Conservation (phyloP, 139 green algal genomes). For the Asterochloris erici region DNA sequence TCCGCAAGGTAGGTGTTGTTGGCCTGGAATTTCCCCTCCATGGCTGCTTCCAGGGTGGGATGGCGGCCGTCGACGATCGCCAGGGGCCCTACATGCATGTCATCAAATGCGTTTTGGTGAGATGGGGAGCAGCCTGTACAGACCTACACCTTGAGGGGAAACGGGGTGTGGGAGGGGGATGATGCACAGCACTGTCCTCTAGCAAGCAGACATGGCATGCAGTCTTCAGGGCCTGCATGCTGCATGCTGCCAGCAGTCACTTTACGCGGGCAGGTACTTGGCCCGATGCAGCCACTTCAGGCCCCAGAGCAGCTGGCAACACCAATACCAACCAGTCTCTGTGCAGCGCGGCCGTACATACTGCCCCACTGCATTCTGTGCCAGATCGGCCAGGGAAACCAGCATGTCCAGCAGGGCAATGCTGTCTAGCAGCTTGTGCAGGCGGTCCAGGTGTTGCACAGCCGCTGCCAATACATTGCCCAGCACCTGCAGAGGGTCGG, state of each 20-base stretch:
- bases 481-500: conserved; percentile 48
- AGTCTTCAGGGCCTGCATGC: background rate
- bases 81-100: background rate
- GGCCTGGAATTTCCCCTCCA: conserved; percentile 24
- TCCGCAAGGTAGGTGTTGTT: conserved; percentile 74
- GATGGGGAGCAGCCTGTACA: background rate
- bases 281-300: background rate
- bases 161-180: background rate
- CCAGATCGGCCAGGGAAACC: conserved; percentile 49
- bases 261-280: background rate
- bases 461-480: conserved; percentile 45
- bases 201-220: background rate
- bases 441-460: conserved; percentile 44
- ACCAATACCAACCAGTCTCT: conserved; percentile 11
- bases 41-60: conserved; percentile 16
- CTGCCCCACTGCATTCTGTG: background rate
- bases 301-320: background rate
- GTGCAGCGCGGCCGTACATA: conserved; percentile 38
- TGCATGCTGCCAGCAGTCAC: background rate
- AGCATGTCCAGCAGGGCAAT: conserved; percentile 84
- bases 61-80: conserved; percentile 14
- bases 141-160: background rate
- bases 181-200: background rate
- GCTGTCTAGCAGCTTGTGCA: conserved; percentile 71
- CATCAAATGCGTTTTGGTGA: background rate